These are phyloP conservation scores for Leishmania mexicana DNA, from an alignment of 208 protist species.

Conservation along the genomic window DNA sequence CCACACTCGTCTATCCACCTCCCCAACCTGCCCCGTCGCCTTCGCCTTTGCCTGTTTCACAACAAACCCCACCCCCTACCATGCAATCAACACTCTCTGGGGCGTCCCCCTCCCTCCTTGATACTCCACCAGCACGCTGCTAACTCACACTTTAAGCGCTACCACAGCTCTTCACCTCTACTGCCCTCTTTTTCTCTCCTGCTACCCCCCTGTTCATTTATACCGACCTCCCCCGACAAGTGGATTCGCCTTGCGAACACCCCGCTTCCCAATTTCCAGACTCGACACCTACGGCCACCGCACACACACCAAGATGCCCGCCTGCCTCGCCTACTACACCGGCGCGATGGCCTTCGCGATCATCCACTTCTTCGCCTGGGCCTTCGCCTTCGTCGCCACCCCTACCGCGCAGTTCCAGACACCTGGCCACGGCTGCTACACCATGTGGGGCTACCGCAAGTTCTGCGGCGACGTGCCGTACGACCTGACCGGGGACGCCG, in stretches of 20 bases:
- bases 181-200: neutral
- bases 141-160: neutral
- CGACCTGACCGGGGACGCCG: constrained; percentile 18
- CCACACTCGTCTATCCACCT: neutral
- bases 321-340: constrained; percentile 27
- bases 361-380: constrained; percentile 39
- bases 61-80: neutral
- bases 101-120: neutral
- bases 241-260: neutral
- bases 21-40: neutral
- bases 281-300: neutral
- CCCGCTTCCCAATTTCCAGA: neutral
- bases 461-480: constrained; percentile 43
- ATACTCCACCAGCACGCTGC: neutral
- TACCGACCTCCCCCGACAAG: neutral
- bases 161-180: neutral
- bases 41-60: neutral
- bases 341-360: constrained; percentile 36
- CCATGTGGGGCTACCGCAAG: constrained; percentile 45
- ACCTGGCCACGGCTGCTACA: constrained; percentile 36
- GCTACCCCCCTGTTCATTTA: neutral
- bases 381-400: constrained; percentile 44
- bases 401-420: constrained; percentile 34
- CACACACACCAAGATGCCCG: constrained; percentile 17
- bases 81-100: neutral